A percentile compares a stretch with the other conserved stretches of the same genome.
These are phyloP conservation scores for Haplosporangium sp. DNA, from an alignment of 371 early-diverging fungal genomes.

Conservation along the genomic window DNA sequence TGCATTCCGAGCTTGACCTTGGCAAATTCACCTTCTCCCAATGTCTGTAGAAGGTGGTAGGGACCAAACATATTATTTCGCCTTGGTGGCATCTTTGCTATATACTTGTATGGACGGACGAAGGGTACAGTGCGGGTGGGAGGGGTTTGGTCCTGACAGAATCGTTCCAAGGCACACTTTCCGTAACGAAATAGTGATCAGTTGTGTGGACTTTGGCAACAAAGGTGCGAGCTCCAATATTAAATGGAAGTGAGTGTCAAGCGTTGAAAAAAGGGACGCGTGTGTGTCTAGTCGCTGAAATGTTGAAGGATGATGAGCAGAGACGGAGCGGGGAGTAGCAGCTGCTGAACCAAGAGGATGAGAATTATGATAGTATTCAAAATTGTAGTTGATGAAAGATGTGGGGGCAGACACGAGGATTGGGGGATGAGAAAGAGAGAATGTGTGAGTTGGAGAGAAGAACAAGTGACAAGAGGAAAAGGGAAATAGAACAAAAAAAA, in stretches of 20 bases:
- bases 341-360: background rate
- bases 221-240: too few relatives aligned
- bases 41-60: slow-evolving; percentile 92
- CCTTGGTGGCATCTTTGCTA: slow-evolving; percentile 31
- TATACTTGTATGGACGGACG: background rate
- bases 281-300: too few relatives aligned
- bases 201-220: too few relatives aligned
- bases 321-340: background rate
- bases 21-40: slow-evolving; percentile 98
- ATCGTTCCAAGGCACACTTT: too few relatives aligned
- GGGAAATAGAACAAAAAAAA: background rate
- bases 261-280: too few relatives aligned
- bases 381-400: slow-evolving; percentile 2
- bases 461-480: background rate
- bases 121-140: background rate
- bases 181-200: too few relatives aligned
- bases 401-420: background rate
- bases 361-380: background rate
- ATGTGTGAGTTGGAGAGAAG: slow-evolving; percentile 1
- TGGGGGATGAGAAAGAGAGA: slow-evolving; percentile 3
- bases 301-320: too few relatives aligned
- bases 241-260: too few relatives aligned
- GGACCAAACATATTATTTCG: slow-evolving; percentile 84
- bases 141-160: background rate
- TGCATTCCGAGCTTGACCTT: slow-evolving; percentile 97